phyloP scores from a whole-genome alignment of 2,329 filamentous ascomycete species.

The Colletotrichum acutatum region DNA sequence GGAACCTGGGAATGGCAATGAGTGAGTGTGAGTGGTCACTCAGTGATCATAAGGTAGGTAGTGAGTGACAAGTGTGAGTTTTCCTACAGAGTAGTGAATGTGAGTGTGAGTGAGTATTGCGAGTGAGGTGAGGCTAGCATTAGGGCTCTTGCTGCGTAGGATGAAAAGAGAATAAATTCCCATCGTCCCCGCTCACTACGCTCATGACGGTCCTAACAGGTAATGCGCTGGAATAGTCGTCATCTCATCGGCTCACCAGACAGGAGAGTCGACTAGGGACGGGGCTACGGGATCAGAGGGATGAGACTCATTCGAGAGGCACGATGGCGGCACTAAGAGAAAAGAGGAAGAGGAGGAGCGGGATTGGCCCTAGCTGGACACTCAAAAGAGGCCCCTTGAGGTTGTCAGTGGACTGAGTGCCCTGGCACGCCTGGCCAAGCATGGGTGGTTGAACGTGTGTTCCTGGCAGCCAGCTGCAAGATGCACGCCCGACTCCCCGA shows the following conservation, averaged over 20 bases:
- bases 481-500: no score
- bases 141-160: background rate
- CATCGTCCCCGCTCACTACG: background rate
- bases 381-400: conserved; percentile 26
- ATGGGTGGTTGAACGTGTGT: background rate
- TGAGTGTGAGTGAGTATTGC: background rate
- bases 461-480: background rate
- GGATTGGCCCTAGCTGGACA: conserved; percentile 16
- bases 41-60: no score
- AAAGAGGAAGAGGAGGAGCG: conserved; percentile 3
- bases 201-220: background rate
- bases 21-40: background rate
- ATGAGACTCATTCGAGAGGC: background rate
- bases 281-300: background rate
- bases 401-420: no score
- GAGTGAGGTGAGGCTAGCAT: background rate
- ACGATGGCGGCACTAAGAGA: background rate
- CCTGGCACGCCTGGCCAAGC: no score
- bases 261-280: background rate
- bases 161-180: background rate
- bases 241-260: background rate
- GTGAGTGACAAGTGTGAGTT: no score
- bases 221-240: background rate
- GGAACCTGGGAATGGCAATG: no score
- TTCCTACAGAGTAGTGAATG: no score